Evolutionary conservation across 2,329 filamentous ascomycete genomes (phyloP), one percentile per base, ranked within the genome.

Genomic region (Aspergillus ustus): DNA sequence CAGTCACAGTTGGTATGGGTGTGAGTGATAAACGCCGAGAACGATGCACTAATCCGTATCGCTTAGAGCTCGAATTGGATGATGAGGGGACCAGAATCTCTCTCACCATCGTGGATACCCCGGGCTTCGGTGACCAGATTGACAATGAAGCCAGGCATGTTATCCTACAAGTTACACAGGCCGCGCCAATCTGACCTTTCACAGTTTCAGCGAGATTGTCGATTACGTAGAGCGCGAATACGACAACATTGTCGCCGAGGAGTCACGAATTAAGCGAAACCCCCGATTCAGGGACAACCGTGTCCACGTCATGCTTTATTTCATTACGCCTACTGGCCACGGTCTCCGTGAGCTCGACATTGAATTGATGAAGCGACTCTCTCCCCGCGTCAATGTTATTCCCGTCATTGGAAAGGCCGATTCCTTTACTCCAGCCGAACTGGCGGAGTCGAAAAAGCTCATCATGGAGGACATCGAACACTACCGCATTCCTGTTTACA

Each of bases 401-500:
- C 95, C 95, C 66, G 95, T 99, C 72, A 97, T 99, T 78, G 95
- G 95, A 76, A 97, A 97, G 80, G 95, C 95, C 77, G 95, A 99
- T 79, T 96, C 95, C 22, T 89, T 99, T 66, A 99, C 95, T 60
- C 95, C 95, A 44, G 90, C 92, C 69, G 95, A 99, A 83, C 86
- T 99, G 67, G 95, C 95, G 69, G 95, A 99, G 82, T 98, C 94
- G 70, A 99, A 99, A 89, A 99, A 98, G 86, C 87, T 99, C 65
- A 93, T 99, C 75, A 99, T 99, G 95, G 95, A 99, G 84, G 95
- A 99, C 78, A 99, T 99, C 72, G 95, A 99, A 83, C 95, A 99
- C 82, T 99, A 99, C 85, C 91, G 95, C 77, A 99, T 99, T 72
- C 95, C 95, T 51, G 94, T 99, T 68, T 99, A 99, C 87, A 99